Base-by-base conservation (phyloP, 768 basidiomycete species). In the Rhodotorula diobovata region DNA sequence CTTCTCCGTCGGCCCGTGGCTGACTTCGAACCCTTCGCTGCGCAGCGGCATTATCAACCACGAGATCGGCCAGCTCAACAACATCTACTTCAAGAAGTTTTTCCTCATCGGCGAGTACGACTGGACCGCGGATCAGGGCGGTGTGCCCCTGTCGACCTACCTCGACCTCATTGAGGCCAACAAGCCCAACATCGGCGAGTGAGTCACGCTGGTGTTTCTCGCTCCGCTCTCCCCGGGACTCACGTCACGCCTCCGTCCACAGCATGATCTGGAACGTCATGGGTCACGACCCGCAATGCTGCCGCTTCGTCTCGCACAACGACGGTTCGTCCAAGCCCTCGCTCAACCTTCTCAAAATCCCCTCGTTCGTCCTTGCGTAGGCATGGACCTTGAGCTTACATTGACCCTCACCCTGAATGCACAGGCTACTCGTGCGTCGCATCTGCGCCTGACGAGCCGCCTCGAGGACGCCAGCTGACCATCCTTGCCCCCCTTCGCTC, bases 101-200 rank as follows among this genome's bases (percentile, higher is more conserved):
- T 75, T 75, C 58, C 28, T 75, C 23, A 60, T 75, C 25, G 73
- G 70, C 51, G 73, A 75, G 58, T 71, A 35, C 48, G 73, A 74
- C 53, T 74, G 73, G 73, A 66, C 63, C 1, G 50, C 58, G 4
- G 48, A 25, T 0, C 45, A 48, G n/a, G 48, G 60, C 3, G 60
- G 48, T 6, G 41, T 43, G 25, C 30, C 63, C 15, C 30, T 74
- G 6, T 60, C 51, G 12, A 32, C 32, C 37, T 74, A 71, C 56
- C 50, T 74, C 60, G 23, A 50, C 16, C 23, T 35, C 2, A 57
- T 74, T 45, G 73, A 74, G 46, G 1, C n/a, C 23, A 25, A 28
- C 6, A 50, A 56, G n/a, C 53, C 61, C 0, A 61, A 60, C n/a
- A 12, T 67, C n/a, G 73, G 73, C 35, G 69, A 74, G 45, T 69